phyloP scores from a whole-genome alignment of 495 filamentous ascomycete genomes.

The Lasiosphaeria hispida region DNA sequence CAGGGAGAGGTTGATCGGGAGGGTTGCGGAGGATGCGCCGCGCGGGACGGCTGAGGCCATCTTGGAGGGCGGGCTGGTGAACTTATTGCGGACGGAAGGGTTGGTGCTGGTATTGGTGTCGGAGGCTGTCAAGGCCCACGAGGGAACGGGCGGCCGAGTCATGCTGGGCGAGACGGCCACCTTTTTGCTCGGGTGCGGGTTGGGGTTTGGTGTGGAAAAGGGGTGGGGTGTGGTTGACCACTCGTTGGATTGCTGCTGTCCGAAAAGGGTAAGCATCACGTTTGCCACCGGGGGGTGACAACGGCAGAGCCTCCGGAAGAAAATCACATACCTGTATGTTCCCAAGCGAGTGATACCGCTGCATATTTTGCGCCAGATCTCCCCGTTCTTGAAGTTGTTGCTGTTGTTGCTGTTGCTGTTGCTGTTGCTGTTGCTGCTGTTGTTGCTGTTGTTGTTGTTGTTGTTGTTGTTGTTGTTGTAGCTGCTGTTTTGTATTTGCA shows the following conservation, averaged over 20 bases:
- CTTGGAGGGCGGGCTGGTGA: conserved; percentile 15
- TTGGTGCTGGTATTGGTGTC: conserved; percentile 13
- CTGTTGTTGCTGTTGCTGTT: conserved; percentile 1
- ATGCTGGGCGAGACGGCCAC: conserved; percentile 23
- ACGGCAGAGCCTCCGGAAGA: background rate
- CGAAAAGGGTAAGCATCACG: background rate
- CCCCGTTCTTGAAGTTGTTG: conserved; percentile 8
- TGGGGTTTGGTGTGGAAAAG: conserved; percentile 15
- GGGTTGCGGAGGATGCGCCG: conserved; percentile 25
- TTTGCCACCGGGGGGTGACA: background rate
- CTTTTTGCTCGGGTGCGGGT: conserved; percentile 26
- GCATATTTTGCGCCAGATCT: conserved; percentile 34
- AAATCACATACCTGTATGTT: conserved; percentile 27
- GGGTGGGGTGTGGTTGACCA: conserved; percentile 26
- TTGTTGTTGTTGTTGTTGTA: conserved; percentile 8
- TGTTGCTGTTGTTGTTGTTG: conserved; percentile 6
- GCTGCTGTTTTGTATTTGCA: conserved; percentile 7
- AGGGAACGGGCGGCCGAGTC: conserved; percentile 26
- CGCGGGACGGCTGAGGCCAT: conserved; percentile 17
- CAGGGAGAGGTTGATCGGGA: conserved; percentile 71
- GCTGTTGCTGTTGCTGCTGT: conserved; percentile 2
- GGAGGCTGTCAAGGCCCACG: conserved; percentile 27
- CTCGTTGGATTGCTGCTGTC: conserved; percentile 18
- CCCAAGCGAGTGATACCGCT: conserved; percentile 35
- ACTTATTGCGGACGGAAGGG: conserved; percentile 12